Percentiles rank a stretch among this genome's conserved stretches.
Conservation (phyloP, 768 basidiomycete species). For the Collybia sordida region DNA sequence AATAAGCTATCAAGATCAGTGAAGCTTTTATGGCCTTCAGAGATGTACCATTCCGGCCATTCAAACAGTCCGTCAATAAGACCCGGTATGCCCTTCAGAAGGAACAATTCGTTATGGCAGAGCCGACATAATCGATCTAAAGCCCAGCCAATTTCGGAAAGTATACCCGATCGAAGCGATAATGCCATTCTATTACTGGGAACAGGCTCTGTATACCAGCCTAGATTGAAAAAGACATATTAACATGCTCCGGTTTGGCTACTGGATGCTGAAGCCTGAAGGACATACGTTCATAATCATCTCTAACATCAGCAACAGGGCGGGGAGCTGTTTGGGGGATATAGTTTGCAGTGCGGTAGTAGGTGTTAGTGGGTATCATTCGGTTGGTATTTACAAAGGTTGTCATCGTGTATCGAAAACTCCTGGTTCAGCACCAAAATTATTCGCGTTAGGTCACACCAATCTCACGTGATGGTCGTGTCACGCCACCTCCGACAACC, state of each 20-base stretch:
- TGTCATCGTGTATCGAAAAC: constrained; percentile 4
- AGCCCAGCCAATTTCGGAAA: constrained; percentile 85
- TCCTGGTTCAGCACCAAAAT: constrained; percentile 12
- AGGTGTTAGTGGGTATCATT: constrained; percentile 16
- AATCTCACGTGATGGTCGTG: not conserved
- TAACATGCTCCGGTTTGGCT: constrained; percentile 5
- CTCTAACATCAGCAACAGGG: constrained; percentile 49
- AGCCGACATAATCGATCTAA: constrained; percentile 82
- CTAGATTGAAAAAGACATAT: constrained; percentile 32
- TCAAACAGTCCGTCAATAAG: constrained; percentile 82
- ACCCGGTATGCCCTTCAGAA: constrained; percentile 71
- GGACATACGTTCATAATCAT: constrained; percentile 72
- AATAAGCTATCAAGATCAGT: constrained; percentile 51
- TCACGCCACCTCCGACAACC: too few species aligned
- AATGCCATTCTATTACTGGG: constrained; percentile 90
- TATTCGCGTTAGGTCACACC: constrained; percentile 22
- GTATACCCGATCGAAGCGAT: constrained; percentile 80
- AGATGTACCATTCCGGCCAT: constrained; percentile 85
- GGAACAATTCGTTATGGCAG: constrained; percentile 77
- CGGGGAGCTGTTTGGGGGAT: constrained; percentile 20
- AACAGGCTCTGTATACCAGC: constrained; percentile 83
- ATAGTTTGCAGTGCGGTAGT: constrained; percentile 28
- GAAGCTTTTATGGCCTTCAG: constrained; percentile 51
- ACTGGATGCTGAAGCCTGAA: not conserved
- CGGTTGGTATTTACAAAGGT: constrained; percentile 12